phyloP scores from a whole-genome alignment of 257 asterid species.

The Eucommia ulmoides region DNA sequence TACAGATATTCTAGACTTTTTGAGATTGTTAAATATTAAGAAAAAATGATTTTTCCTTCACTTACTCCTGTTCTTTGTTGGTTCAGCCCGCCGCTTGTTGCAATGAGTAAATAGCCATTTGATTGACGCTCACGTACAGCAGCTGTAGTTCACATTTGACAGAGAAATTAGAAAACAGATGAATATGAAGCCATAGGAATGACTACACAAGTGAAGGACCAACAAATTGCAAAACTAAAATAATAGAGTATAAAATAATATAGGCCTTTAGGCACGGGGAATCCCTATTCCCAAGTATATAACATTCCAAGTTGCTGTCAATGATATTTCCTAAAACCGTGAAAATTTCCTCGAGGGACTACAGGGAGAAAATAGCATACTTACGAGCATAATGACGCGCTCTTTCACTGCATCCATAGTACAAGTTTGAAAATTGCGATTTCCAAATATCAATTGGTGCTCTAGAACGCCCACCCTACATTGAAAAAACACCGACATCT shows the following conservation, averaged over 20 bases:
- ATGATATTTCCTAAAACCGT: background rate
- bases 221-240: background rate
- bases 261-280: background rate
- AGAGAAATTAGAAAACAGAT: background rate
- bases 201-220: background rate
- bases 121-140: conserved; percentile 63
- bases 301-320: background rate
- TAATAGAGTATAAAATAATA: too few species aligned
- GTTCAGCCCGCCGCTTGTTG: conserved; percentile 96
- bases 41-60: too few species aligned
- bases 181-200: background rate
- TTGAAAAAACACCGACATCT: conserved; percentile 10
- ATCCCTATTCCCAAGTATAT: too few species aligned
- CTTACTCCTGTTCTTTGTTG: conserved; percentile 98
- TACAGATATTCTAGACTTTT: too few species aligned
- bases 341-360: background rate
- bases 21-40: too few species aligned
- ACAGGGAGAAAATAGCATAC: conserved; percentile 8
- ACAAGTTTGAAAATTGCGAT: conserved; percentile 58
- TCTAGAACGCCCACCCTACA: conserved; percentile 55
- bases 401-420: conserved; percentile 85
- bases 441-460: conserved; percentile 83
- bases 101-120: conserved; percentile 93
- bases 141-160: conserved; percentile 40
- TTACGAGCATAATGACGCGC: conserved; percentile 59